Base-by-base conservation (phyloP, 106 monocot species). In the Dioscorea alata region DNA sequence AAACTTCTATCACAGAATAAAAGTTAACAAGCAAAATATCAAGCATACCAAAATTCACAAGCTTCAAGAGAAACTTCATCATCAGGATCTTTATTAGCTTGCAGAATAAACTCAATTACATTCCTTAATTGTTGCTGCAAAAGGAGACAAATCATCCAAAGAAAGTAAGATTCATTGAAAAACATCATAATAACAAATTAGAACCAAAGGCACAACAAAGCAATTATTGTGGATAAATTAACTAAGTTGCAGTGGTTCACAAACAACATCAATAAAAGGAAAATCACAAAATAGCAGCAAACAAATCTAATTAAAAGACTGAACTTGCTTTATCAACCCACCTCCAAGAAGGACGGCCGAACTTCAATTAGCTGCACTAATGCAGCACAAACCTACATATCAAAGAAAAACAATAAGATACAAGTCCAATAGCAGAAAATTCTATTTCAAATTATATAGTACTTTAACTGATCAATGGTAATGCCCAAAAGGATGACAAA, bases 331-430 rank as follows among this genome's bases (percentile, higher is more conserved):
- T 10, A 60, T 48, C 19, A 48, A 58, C 35, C 24, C 59, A 99
- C 97, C 97, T 90, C 92, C 75, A 99, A 80, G 69, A 92, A 59
- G 10, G 77, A 56, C 54, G 89, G 79, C 4, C 83, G 80, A 6
- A 99, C 85, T 85, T 99, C 97, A 81, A 90, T 83, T 48, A 99
- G 67, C 74, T 99, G 97, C 75, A 99, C 97, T 57, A 93, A 79
- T 31, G 97, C 97, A 53, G 84, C 78, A 60, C 97, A 99, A 69
- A 99, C 97, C 97, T 99, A 70, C 19, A 25, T 14, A 71, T 58
- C 24, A 74, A 13, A 71, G 35, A 57, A 33, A 54, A 42, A 42
- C 42, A 42, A 42, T 8, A 42, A 42, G 42, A 42, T 42, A 42
- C 9, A 42, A 42, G 42, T 42, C 10, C 42, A 42, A 42, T 42